Conservation (phyloP, 805 yeast species). For the Pichia phayaonensis region DNA sequence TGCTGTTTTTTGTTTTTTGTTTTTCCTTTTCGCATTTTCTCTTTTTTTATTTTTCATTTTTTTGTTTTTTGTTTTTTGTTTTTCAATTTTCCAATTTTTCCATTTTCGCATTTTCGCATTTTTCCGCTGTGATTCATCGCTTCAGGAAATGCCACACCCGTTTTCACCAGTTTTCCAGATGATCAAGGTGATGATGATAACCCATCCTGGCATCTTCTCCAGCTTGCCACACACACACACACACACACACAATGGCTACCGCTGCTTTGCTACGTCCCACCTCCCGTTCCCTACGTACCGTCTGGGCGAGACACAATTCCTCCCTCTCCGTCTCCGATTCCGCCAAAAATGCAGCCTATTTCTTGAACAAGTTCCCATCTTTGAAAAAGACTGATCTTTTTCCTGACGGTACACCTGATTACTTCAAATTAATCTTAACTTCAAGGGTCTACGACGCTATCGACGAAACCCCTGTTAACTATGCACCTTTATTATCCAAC, state of each 20-base stretch:
- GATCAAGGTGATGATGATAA: too few relatives aligned
- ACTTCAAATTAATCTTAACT: conserved; percentile 80
- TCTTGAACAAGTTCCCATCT: conserved; percentile 36
- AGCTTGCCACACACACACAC: too few relatives aligned
- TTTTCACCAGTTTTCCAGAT: too few relatives aligned
- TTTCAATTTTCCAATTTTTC: background rate
- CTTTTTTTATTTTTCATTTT: background rate
- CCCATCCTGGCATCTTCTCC: too few relatives aligned
- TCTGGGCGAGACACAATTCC: background rate
- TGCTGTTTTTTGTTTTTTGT: background rate
- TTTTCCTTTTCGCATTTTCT: background rate
- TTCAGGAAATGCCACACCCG: too few relatives aligned
- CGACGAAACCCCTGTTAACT: conserved; percentile 77
- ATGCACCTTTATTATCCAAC: conserved; percentile 67
- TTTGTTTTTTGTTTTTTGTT: background rate
- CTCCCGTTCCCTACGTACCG: background rate
- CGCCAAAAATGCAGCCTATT: background rate
- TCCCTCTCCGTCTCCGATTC: background rate
- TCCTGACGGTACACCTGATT: conserved; percentile 76
- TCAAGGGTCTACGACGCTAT: conserved; percentile 94
- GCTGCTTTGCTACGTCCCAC: background rate
- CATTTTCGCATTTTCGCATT: background rate
- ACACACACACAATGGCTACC: background rate
- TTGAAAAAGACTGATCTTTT: conserved; percentile 43
- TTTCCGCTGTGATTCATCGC: too few relatives aligned